phyloP scores from a whole-genome alignment of 768 basidiomycete genomes.

The Kwoniella sp. region DNA sequence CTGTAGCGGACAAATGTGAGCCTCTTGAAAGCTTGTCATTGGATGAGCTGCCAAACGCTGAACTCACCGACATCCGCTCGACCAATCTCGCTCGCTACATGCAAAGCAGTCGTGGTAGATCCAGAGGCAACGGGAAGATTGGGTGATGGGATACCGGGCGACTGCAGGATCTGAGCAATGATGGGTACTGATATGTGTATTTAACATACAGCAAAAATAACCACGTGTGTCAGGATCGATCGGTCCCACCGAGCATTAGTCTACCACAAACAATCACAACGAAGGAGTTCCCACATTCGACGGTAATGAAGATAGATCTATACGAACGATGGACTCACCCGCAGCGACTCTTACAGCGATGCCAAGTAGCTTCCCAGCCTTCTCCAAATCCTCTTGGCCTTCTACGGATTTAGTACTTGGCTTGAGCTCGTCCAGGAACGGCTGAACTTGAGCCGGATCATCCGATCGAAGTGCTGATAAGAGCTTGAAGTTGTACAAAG shows the following conservation, averaged over 20 bases:
- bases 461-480: conserved; percentile 51
- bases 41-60: neutral
- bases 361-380: conserved; percentile 30
- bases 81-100: conserved; percentile 45
- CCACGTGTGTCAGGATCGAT: neutral
- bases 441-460: conserved; percentile 45
- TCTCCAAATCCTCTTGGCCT: conserved; percentile 28
- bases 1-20: conserved; percentile 58
- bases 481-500: conserved; percentile 50
- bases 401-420: conserved; percentile 23
- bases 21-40: neutral
- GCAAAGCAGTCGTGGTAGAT: conserved; percentile 34
- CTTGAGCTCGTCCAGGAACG: conserved; percentile 50
- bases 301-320: neutral
- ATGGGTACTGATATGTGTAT: conserved; percentile 25
- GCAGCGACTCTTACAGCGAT: conserved; percentile 46
- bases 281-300: neutral
- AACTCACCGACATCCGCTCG: conserved; percentile 40
- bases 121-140: conserved; percentile 28
- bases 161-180: conserved; percentile 27
- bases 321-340: conserved; percentile 33
- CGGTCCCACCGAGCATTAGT: neutral
- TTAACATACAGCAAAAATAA: neutral
- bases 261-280: neutral
- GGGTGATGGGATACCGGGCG: conserved; percentile 21